phyloP scores from a whole-genome alignment of 2,329 filamentous ascomycete genomes.

The Cladophialophora immunda region DNA sequence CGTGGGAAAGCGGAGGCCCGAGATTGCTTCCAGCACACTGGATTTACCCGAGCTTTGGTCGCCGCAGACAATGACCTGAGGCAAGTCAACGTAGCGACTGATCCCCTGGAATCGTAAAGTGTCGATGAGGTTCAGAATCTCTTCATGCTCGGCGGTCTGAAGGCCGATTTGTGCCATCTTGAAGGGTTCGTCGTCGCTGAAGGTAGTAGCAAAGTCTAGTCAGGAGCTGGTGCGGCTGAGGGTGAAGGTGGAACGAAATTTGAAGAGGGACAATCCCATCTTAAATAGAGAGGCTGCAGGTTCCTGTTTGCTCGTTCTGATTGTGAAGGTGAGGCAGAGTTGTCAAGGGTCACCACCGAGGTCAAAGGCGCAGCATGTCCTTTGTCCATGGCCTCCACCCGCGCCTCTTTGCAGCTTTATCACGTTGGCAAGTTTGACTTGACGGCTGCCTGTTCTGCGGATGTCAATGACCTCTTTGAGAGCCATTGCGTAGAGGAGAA shows the following conservation, averaged over 20 bases:
- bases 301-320: background rate
- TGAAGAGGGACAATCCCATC: background rate
- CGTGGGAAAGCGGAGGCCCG: slow-evolving; percentile 66
- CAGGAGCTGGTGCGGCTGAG: background rate
- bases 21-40: slow-evolving; percentile 71
- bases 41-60: slow-evolving; percentile 70
- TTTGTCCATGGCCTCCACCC: background rate
- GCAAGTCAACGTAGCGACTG: slow-evolving; percentile 58
- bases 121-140: slow-evolving; percentile 63
- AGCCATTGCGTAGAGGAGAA: background rate
- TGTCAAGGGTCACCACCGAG: background rate
- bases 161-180: slow-evolving; percentile 22
- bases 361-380: background rate
- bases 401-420: background rate
- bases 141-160: slow-evolving; percentile 45
- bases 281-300: background rate
- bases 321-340: background rate
- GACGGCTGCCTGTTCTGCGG: background rate
- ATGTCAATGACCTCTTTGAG: background rate
- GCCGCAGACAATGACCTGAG: slow-evolving; percentile 67
- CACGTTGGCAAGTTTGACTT: background rate
- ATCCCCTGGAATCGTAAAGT: slow-evolving; percentile 61
- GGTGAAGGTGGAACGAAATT: background rate
- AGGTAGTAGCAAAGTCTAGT: background rate
- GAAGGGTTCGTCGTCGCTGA: slow-evolving; percentile 6